phyloP scores from a whole-genome alignment of 169 alveolate genomes.

The Hepatocystis sp. region DNA sequence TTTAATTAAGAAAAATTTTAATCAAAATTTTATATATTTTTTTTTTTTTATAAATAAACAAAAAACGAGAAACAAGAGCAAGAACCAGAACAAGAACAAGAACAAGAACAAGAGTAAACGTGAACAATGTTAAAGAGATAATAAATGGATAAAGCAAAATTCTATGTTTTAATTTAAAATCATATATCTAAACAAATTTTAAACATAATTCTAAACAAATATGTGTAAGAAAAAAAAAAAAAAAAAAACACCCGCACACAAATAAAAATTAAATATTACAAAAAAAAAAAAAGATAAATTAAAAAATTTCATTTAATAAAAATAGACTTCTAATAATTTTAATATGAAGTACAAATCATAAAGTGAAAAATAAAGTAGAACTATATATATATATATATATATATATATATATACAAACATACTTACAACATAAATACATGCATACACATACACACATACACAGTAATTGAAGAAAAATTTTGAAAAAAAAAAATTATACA shows the following conservation, averaged over 20 bases:
- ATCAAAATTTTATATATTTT: conserved; percentile 12
- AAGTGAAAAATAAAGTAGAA: conserved; percentile 1
- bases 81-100: neutral
- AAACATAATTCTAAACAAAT: neutral
- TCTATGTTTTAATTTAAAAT: conserved; percentile 32
- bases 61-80: conserved; percentile 6
- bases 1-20: conserved; percentile 25
- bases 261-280: conserved; percentile 53
- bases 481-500: neutral
- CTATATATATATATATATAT: conserved; percentile 8
- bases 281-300: conserved; percentile 23
- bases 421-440: neutral
- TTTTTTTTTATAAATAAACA: conserved; percentile 30
- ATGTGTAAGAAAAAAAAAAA: conserved; percentile 1
- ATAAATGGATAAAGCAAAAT: conserved; percentile 5
- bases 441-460: neutral
- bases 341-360: conserved; percentile 29
- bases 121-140: neutral
- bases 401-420: neutral
- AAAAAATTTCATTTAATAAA: conserved; percentile 14
- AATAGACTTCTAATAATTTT: conserved; percentile 55
- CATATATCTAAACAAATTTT: conserved; percentile 23
- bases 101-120: neutral
- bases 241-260: neutral
- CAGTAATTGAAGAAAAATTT: neutral